Base-by-base conservation (phyloP, 306 rosid species). In the Lathyrus tuberosus region DNA sequence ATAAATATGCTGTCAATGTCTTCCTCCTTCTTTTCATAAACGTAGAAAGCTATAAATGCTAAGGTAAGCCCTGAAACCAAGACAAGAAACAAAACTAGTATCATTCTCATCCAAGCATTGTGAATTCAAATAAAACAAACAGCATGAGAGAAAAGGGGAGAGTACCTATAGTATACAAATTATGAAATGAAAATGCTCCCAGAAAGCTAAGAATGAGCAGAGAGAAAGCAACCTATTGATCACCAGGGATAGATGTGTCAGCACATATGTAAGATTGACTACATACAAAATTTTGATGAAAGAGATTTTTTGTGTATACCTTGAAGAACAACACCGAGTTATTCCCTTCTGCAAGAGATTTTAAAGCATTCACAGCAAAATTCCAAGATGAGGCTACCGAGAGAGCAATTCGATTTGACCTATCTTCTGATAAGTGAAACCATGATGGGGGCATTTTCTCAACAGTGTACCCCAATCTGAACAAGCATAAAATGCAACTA, bases 1-100 rank as follows among this genome's bases (percentile, higher is more conserved):
- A 79, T 56, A 41, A 84, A 78, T 82, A 87, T 10, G 57, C 73
- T 82, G 80, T 88, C 97, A 47, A 94, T 85, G 62, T 83, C 89
- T 78, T 87, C 80, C 77, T 94, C 97, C 80, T 88, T 82, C 82
- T 83, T 83, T 76, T 94, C 98, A 62, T 94, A 90, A 15, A 83
- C 58, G 67, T 77, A 84, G 85, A 88, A 88, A 76, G 76, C 91
- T 65, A 84, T 30, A 68, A 94, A 90, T 43, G 87, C 88, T 58
- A 78, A 22, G 49, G 82, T 70, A 73, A 88, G 67, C 42, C 88
- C 97, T 93, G 94, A 71, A 86, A 82, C 53, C 65, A 80, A 20
- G 70, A 62, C 66, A 53, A 70, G 57, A 40, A 63, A 22, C 38
- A 38, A 20, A 60, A 60, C 60, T 18, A 41, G 44, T 11, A 76